Evolutionary conservation across 2,329 filamentous ascomycete species (phyloP).

Genomic region (Plectosphaerella plurivora): DNA sequence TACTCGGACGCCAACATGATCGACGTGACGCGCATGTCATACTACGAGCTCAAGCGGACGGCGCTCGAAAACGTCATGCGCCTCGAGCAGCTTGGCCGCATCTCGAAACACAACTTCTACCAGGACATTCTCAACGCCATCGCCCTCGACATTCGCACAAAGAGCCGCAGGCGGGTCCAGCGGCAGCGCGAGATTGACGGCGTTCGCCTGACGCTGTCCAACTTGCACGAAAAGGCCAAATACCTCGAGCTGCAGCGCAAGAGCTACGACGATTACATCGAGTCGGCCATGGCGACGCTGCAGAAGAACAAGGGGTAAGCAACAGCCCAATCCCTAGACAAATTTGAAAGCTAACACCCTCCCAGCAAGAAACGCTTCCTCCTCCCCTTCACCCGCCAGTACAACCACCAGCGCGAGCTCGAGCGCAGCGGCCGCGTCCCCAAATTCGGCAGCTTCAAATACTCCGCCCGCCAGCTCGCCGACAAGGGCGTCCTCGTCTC

Average conservation of each 20-base stretch:
- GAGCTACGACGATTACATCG: constrained; percentile 98
- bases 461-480: constrained; percentile 80
- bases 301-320: constrained; percentile 90
- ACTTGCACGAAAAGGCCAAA: constrained; percentile 78
- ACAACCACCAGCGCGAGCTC: constrained; percentile 95
- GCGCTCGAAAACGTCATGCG: constrained; percentile 91
- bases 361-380: constrained; percentile 82
- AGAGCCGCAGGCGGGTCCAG: constrained; percentile 89
- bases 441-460: constrained; percentile 98
- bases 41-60: constrained; percentile 87
- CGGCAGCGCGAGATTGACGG: constrained; percentile 86
- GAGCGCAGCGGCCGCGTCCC: constrained; percentile 84
- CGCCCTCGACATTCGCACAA: constrained; percentile 92
- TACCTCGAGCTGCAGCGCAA: constrained; percentile 95
- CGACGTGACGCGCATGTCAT: constrained; percentile 85
- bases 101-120: constrained; percentile 87
- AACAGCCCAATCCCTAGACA: background rate
- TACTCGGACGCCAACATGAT: constrained; percentile 86
- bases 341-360: constrained; percentile 14
- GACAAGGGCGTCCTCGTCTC: constrained; percentile 92
- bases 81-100: constrained; percentile 81
- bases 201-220: constrained; percentile 68
- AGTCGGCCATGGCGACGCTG: constrained; percentile 94
- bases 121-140: constrained; percentile 98
- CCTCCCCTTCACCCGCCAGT: constrained; percentile 95